These are phyloP conservation scores for Mycena leptocephala DNA, from an alignment of 768 basidiomycete species.

Conservation along the genomic window DNA sequence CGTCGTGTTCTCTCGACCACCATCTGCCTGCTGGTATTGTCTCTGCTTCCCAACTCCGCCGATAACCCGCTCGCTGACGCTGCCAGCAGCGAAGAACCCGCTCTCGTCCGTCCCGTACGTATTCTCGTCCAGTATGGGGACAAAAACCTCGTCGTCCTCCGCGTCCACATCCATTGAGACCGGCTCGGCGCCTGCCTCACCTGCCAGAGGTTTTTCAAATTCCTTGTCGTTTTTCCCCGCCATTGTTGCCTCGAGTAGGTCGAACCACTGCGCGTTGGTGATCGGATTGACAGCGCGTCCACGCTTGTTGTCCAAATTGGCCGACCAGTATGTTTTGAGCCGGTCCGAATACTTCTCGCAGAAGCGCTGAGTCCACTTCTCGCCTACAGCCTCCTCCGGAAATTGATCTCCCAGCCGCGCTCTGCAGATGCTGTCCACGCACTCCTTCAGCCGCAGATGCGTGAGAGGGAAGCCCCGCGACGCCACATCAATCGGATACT, in stretches of 20 bases:
- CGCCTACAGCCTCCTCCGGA: not conserved
- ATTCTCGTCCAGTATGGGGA: constrained; percentile 32
- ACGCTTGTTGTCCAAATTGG: not conserved
- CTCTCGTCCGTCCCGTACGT: constrained; percentile 54
- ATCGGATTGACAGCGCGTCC: not conserved
- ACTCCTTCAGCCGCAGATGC: constrained; percentile 49
- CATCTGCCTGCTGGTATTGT: constrained; percentile 49
- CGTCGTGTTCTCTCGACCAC: constrained; percentile 52
- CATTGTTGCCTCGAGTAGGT: not conserved
- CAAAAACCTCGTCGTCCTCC: not conserved
- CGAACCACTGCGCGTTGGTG: not conserved
- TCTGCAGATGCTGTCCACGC: constrained; percentile 36
- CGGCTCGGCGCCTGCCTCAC: too few species aligned
- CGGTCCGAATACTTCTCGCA: not conserved
- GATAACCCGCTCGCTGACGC: constrained; percentile 48
- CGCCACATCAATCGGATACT: constrained; percentile 46
- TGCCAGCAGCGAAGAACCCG: constrained; percentile 48
- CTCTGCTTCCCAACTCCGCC: constrained; percentile 39
- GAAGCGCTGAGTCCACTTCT: not conserved
- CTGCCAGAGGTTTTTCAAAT: too few species aligned
- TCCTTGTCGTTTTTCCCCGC: too few species aligned
- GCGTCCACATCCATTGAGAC: too few species aligned
- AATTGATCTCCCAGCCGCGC: not conserved
- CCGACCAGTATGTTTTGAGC: not conserved
- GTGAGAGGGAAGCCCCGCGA: constrained; percentile 52